Evolutionary conservation across 164 flowering plant species (phyloP).

Genomic region (Saururus chinensis): DNA sequence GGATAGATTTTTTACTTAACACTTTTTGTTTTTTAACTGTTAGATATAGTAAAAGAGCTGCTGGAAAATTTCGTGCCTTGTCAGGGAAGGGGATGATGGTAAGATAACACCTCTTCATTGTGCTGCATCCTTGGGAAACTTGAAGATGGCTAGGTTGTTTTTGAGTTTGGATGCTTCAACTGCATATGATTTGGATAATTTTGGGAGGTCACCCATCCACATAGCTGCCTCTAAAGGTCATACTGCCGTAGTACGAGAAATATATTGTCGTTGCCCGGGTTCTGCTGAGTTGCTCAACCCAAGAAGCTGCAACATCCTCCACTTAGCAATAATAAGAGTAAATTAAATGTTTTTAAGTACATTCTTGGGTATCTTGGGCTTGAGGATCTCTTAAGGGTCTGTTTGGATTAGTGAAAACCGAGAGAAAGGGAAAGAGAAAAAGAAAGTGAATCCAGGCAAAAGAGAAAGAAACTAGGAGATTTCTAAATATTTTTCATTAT

Average conservation of each 20-base stretch:
- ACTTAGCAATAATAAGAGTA: constrained; percentile 2
- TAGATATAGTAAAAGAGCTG: neutral
- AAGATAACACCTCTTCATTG: constrained; percentile 2
- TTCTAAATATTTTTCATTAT: too few relatives aligned
- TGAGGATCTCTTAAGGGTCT: neutral
- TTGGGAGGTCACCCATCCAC: neutral
- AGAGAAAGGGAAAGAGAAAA: too few relatives aligned
- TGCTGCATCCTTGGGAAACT: constrained; percentile 1
- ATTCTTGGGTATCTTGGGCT: neutral
- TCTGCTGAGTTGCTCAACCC: neutral
- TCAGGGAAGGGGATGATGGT: neutral
- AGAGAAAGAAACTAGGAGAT: too few relatives aligned
- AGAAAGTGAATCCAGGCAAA: too few relatives aligned
- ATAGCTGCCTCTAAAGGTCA: neutral
- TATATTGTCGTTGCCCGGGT: neutral
- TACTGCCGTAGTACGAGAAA: neutral
- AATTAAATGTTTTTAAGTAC: neutral
- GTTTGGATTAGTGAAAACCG: too few relatives aligned
- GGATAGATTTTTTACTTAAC: too few relatives aligned
- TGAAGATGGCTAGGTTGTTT: neutral
- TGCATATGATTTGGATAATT: neutral
- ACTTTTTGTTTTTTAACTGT: neutral
- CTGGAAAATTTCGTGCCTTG: neutral
- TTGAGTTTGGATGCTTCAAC: neutral
- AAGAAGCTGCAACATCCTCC: constrained; percentile 3